These are phyloP conservation scores for Vicia villosa DNA, from an alignment of 306 rosid species.

Conservation along the genomic window DNA sequence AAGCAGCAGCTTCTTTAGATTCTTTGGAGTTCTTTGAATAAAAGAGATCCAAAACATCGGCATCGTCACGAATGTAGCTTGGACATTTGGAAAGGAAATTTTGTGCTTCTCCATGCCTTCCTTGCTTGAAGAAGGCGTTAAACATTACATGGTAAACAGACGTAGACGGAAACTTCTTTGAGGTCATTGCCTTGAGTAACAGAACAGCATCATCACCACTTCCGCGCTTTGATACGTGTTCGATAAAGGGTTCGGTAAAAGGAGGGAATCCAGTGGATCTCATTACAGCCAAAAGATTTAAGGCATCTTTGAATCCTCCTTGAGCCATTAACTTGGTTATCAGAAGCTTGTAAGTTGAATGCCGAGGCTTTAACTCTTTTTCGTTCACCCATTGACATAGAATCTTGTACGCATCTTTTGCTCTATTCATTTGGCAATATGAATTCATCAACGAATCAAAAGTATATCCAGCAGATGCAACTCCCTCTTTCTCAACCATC, in stretches of 20 bases:
- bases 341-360: constrained; percentile 67
- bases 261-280: constrained; percentile 74
- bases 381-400: constrained; percentile 49
- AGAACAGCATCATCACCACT: constrained; percentile 65
- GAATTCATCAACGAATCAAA: constrained; percentile 53
- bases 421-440: constrained; percentile 61
- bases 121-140: constrained; percentile 63
- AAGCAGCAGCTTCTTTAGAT: constrained; percentile 49
- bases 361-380: constrained; percentile 59
- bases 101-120: constrained; percentile 68
- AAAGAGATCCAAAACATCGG: constrained; percentile 75
- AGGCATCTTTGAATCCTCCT: constrained; percentile 64
- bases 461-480: constrained; percentile 42
- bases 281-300: constrained; percentile 66
- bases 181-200: constrained; percentile 69
- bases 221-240: constrained; percentile 68
- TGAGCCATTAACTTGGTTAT: constrained; percentile 56
- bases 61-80: constrained; percentile 61
- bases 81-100: constrained; percentile 84
- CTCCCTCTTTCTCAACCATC: constrained; percentile 65
- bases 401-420: constrained; percentile 59
- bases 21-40: constrained; percentile 52
- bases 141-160: constrained; percentile 54
- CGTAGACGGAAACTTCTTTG: constrained; percentile 65
- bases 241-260: constrained; percentile 61